Evolutionary conservation across 306 rosid genomes (phyloP).

Genomic region (Castanea mollissima): DNA sequence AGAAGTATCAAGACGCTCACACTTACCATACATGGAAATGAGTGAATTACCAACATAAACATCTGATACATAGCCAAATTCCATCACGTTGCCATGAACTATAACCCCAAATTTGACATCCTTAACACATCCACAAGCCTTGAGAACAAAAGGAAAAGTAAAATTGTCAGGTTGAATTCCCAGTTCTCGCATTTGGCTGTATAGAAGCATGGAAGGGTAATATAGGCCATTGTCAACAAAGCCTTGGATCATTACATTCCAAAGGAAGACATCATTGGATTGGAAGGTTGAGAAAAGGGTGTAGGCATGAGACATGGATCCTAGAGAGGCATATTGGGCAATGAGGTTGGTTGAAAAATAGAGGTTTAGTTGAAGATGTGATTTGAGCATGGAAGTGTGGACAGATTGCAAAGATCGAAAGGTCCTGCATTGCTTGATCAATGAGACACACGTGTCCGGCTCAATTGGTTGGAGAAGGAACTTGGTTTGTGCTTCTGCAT

Average conservation of each 20-base stretch:
- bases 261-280: conserved; percentile 28
- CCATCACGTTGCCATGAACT: conserved; percentile 28
- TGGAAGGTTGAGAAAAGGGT: conserved; percentile 29
- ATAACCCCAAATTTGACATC: conserved; percentile 14
- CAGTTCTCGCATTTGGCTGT: conserved; percentile 26
- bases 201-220: conserved; percentile 23
- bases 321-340: conserved; percentile 34
- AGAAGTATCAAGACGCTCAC: conserved; percentile 28
- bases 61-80: conserved; percentile 20
- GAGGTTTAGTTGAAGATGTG: conserved; percentile 35
- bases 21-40: conserved; percentile 36
- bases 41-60: conserved; percentile 38
- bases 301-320: conserved; percentile 34
- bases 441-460: conserved; percentile 16
- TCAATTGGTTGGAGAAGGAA: conserved; percentile 2
- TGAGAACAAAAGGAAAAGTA: conserved; percentile 41
- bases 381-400: conserved; percentile 32
- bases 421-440: conserved; percentile 28
- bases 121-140: conserved; percentile 31
- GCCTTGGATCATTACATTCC: conserved; percentile 47
- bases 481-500: background rate
- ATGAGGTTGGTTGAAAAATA: conserved; percentile 45
- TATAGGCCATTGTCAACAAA: conserved; percentile 33
- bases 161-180: conserved; percentile 31
- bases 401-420: conserved; percentile 33